Base-by-base conservation (phyloP, 139 green algal genomes). In the Chlamydomonas asymmetrica region DNA sequence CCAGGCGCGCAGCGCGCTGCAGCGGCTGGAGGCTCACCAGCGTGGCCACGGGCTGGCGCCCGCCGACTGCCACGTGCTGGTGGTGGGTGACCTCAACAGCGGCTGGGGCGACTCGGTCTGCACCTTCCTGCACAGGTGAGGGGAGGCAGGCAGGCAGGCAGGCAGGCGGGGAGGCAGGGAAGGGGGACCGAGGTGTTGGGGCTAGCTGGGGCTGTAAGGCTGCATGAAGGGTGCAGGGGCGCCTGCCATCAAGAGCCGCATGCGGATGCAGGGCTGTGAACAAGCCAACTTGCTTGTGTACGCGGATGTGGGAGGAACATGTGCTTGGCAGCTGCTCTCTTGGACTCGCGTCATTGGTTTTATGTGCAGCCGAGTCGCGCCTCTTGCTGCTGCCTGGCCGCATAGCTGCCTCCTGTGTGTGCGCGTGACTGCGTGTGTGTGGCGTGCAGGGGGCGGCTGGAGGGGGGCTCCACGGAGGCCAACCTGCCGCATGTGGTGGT, bases 71-170 rank as follows among this genome's bases (percentile, higher is more conserved):
- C 69, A 74, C 25, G 52, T 91, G 27, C 32, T 89, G 20, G 66
- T 91, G 13, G 56, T 23, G 23, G 86, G 86, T 6, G 86, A 91
- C 68, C 89, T 91, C 66, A 91, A 91, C 75, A 76, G 57, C 0
- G 40, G 52, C 43, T 20, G 40, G 27, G 29, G 62, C 18, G 82
- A 91, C 72, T 69, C 43, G 27, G 75, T 80, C 35, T 89, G 62
- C 65, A 57, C 65, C 31, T 83, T 88, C 37, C 70, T 91, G 49
- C 67, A 80, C 32, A 39, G 74, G 74, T 80, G 40, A 1, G 63
- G 23, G 18, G 10, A 22, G n/a, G n/a, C n/a, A n/a, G n/a, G n/a
- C n/a, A n/a, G n/a, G n/a, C n/a, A n/a, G 10, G 62, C 16, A 39
- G 27, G 39, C 29, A 16, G 57, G 29, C 29, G 10, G 57, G 27